Evolutionary conservation across 2,329 filamentous ascomycete species (phyloP), one percentile per base, ranked within the genome.

Genomic region (Juglanconis sp.): DNA sequence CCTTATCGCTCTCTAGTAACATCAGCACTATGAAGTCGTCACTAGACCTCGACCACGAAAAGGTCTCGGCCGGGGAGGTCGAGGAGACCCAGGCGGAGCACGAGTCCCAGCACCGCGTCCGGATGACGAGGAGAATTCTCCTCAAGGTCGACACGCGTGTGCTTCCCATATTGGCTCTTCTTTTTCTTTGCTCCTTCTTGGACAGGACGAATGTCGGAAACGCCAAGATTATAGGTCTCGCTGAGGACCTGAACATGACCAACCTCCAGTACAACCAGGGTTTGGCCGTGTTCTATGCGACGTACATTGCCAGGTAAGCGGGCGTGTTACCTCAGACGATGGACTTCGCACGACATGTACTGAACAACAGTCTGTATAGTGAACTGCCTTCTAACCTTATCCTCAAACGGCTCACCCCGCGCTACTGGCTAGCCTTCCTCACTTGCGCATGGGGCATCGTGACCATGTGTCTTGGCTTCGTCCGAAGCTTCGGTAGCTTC

Each of bases 181-280:
- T 90, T 1, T 88, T 88, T 65, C 76, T 89, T 9, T 88, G 84
- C 72, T 88, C 86, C 1, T 82, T 81, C 62, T 76, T 83, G 53
- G 88, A 90, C 71, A 81, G 88, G 47, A 89, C 87, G n/a, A 91
- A 90, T 68, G 85, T 90, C 42, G 88, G 87, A 42, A 90, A 90
- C 67, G 87, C 87, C 31, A 85, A 85, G 63, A 84, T 90, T 8
- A 79, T 87, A 55, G 82, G 84, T 0, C 77, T 91, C 13, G 83
- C 88, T 65, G 65, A 74, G 1, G 83, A 87, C 66, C 70, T 88
- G 2, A 69, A 74, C 49, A 84, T 91, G 64, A 81, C 74, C 5
- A 82, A 87, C 60, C 73, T 79, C 57, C 84, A 90, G 68, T 90
- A 89, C 70, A 83, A 86, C 52, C 81, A 84, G 47, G 86, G 86